Evolutionary conservation across 768 basidiomycete genomes (phyloP), one percentile per base, ranked within the genome.

Genomic region (Podaxis sp.): DNA sequence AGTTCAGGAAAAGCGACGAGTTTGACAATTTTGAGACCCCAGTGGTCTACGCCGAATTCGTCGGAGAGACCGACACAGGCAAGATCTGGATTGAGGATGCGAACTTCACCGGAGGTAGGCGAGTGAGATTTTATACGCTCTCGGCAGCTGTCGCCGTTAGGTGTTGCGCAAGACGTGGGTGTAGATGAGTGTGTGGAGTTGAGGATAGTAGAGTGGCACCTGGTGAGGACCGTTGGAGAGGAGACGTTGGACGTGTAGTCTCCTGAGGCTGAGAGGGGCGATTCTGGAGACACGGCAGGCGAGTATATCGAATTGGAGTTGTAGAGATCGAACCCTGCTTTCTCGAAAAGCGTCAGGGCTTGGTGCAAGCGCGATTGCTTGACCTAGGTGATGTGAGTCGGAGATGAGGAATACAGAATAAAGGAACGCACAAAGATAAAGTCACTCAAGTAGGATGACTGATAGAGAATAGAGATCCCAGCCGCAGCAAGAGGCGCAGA

Each of bases 361-460:
- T 89, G 84, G 55, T 82, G 77, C 1, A 92, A 75, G 46, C 86
- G 82, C 37, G 80, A 76, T 68, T 89, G 83, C 71, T 89, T 89
- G 52, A 91, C 88, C 88, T 90, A 68, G 49, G 29, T 46, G 41
- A 54, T 37, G 27, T 59, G 64, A 55, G 29, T 59, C 68, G 37
- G 27, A 63, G 33, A 13, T 61, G 25, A 37, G 59, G 53, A 11
- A 49, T 55, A 24, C 57, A 25, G 27, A 17, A 27, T 41, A 24
- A 65, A 40, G 50, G 13, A 22, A 75, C 87, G 66, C 68, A 91
- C 90, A 66, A 93, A 86, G 61, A 93, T 89, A 70, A 89, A 92
- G 72, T 93, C 91, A 67, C 89, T 87, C 82, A 85, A 86, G 72
- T 93, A 92, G 2, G 90, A 90, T 4, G 89, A 90, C 69, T 91